A percentile compares a stretch with the other conserved stretches of the same genome.
Conservation (phyloP, 2,329 filamentous ascomycete species). For the Zasmidium citrigriseum region DNA sequence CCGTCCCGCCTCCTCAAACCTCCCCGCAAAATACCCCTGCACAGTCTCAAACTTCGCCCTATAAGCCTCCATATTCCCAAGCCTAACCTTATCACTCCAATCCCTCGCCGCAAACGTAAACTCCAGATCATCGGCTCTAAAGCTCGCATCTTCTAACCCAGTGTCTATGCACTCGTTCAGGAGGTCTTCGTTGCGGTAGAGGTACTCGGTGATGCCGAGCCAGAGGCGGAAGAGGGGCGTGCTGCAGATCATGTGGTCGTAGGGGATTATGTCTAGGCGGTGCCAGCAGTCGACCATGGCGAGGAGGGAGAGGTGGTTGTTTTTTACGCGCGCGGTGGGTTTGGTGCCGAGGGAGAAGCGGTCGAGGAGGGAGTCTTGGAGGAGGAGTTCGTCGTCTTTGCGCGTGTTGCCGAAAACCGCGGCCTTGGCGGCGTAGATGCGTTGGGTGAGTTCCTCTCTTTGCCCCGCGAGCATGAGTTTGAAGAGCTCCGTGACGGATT, state of each 20-base stretch:
- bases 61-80: slow-evolving; percentile 93
- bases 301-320: slow-evolving; percentile 90
- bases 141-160: slow-evolving; percentile 85
- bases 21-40: slow-evolving; percentile 85
- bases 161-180: slow-evolving; percentile 80
- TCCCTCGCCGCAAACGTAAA: slow-evolving; percentile 96
- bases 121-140: slow-evolving; percentile 92
- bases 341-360: slow-evolving; percentile 79
- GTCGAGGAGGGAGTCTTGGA: slow-evolving; percentile 80
- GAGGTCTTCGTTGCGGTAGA: slow-evolving; percentile 80
- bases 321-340: slow-evolving; percentile 69
- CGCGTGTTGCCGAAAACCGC: slow-evolving; percentile 61
- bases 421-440: slow-evolving; percentile 79
- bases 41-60: slow-evolving; percentile 87
- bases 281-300: slow-evolving; percentile 99
- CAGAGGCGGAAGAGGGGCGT: slow-evolving; percentile 95
- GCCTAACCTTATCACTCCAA: slow-evolving; percentile 90
- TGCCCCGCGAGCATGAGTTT: slow-evolving; percentile 94
- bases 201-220: slow-evolving; percentile 93
- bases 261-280: slow-evolving; percentile 87
- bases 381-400: slow-evolving; percentile 66
- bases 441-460: slow-evolving; percentile 67
- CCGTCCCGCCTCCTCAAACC: slow-evolving; percentile 83
- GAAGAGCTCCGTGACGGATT: slow-evolving; percentile 89
- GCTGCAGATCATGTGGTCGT: slow-evolving; percentile 99